These are phyloP conservation scores for Myxozyma neotropica DNA, from an alignment of 805 yeast genomes.

Conservation along the genomic window DNA sequence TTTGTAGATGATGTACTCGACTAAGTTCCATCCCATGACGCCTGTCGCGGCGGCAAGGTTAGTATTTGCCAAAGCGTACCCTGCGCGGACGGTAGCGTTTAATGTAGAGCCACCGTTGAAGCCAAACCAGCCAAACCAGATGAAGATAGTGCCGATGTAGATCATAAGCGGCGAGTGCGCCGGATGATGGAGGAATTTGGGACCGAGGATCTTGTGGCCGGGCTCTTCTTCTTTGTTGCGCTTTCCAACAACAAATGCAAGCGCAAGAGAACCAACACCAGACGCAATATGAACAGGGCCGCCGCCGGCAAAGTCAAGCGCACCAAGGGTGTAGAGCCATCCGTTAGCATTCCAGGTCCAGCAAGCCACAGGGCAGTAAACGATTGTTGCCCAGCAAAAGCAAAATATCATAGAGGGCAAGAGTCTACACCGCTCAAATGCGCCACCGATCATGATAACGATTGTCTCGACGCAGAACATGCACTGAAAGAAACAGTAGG, in stretches of 20 bases:
- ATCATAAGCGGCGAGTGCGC: conserved; percentile 94
- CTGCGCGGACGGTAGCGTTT: conserved; percentile 86
- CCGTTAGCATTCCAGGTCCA: conserved; percentile 98
- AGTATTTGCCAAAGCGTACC: conserved; percentile 92
- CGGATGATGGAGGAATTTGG: not conserved
- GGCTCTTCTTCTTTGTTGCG: conserved; percentile 56
- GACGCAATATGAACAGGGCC: conserved; percentile 96
- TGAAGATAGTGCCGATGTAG: conserved; percentile 88
- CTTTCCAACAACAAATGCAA: conserved; percentile 87
- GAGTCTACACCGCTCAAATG: conserved; percentile 93
- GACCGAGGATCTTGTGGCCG: conserved; percentile 12
- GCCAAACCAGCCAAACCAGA: conserved; percentile 99
- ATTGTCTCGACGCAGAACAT: conserved; percentile 96
- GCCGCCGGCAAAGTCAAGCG: conserved; percentile 97
- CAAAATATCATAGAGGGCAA: conserved; percentile 96
- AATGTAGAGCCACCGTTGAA: conserved; percentile 99
- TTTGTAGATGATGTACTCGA: conserved; percentile 69
- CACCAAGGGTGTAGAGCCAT: conserved; percentile 83
- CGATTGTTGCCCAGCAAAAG: conserved; percentile 92
- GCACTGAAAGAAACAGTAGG: conserved; percentile 90
- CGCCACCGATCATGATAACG: conserved; percentile 94
- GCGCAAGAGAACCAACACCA: conserved; percentile 93
- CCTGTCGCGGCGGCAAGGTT: conserved; percentile 92
- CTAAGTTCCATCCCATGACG: conserved; percentile 90
- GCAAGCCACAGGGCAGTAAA: conserved; percentile 92